Percentiles rank a stretch among this genome's conserved stretches.
phyloP scores from a whole-genome alignment of 148 eudicot genomes.

The Fagopyrum homotropicum region DNA sequence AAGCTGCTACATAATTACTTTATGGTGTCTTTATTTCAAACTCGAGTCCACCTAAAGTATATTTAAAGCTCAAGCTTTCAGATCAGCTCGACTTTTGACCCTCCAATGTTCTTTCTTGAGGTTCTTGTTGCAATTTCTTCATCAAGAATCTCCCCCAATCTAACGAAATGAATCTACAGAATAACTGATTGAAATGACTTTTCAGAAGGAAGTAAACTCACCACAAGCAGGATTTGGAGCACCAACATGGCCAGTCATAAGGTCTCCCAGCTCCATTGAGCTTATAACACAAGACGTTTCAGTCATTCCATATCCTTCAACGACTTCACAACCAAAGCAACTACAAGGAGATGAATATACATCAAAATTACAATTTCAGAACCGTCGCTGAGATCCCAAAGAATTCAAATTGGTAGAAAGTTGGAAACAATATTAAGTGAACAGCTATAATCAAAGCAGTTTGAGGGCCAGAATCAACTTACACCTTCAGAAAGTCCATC shows the following conservation, averaged over 20 bases:
- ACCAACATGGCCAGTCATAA: conserved; percentile 87
- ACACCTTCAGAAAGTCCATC: conserved; percentile 84
- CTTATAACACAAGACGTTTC: conserved; percentile 92
- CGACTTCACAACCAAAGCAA: conserved; percentile 82
- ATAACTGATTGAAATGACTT: neutral
- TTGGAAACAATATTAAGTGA: neutral
- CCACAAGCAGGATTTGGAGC: conserved; percentile 94
- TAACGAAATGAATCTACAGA: neutral
- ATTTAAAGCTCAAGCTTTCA: neutral
- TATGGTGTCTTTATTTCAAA: neutral
- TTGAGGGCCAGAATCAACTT: conserved; percentile 27
- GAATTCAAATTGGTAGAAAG: neutral
- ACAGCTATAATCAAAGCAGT: neutral
- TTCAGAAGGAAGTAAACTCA: conserved; percentile 26
- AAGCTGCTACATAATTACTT: neutral
- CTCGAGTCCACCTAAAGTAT: neutral
- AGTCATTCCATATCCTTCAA: conserved; percentile 98
- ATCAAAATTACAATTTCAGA: neutral
- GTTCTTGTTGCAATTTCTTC: neutral
- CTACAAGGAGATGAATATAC: conserved; percentile 23
- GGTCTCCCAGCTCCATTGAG: conserved; percentile 67
- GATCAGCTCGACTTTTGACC: neutral
- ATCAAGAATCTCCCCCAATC: neutral
- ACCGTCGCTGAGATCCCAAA: neutral
- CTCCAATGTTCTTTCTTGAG: neutral